Evolutionary conservation across 768 basidiomycete species (phyloP).

Genomic region (Phallus indusiatus): DNA sequence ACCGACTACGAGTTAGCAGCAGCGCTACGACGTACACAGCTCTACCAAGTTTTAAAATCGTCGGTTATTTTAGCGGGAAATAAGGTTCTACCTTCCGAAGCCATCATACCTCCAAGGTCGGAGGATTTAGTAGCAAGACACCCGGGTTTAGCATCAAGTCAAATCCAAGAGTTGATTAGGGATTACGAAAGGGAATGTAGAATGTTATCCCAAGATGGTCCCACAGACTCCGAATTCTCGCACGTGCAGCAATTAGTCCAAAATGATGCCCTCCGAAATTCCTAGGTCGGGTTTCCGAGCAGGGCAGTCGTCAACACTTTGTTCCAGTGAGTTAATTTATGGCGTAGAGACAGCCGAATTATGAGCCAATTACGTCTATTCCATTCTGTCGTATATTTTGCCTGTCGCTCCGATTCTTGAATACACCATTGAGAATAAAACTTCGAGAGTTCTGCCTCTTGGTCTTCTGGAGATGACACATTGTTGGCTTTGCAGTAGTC

Average conservation of each 20-base stretch:
- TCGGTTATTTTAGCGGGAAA: constrained; percentile 1
- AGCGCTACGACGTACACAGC: constrained; percentile 63
- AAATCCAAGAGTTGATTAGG: constrained; percentile 44
- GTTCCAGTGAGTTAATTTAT: constrained; percentile 38
- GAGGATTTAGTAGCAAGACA: constrained; percentile 62
- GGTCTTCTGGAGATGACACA: constrained; percentile 34
- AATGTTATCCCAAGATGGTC: constrained; percentile 34
- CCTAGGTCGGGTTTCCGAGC: neutral
- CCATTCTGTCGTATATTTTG: constrained; percentile 59
- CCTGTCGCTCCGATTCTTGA: constrained; percentile 52
- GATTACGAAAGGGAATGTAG: constrained; percentile 60
- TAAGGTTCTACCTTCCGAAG: constrained; percentile 40
- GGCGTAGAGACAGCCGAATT: constrained; percentile 49
- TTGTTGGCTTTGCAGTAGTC: constrained; percentile 40
- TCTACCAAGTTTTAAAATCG: constrained; percentile 50
- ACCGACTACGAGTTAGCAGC: constrained; percentile 67
- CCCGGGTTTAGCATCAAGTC: constrained; percentile 62
- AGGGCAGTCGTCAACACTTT: constrained; percentile 19
- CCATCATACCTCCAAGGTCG: constrained; percentile 46
- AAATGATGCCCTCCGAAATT: constrained; percentile 24
- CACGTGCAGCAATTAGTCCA: constrained; percentile 55
- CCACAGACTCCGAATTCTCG: constrained; percentile 21
- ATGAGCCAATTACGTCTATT: constrained; percentile 47
- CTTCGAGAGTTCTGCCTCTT: constrained; percentile 59
- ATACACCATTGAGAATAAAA: constrained; percentile 70